Evolutionary conservation across 2,329 filamentous ascomycete species (phyloP), one percentile per base, ranked within the genome.

Genomic region (Curvularia spicifera): DNA sequence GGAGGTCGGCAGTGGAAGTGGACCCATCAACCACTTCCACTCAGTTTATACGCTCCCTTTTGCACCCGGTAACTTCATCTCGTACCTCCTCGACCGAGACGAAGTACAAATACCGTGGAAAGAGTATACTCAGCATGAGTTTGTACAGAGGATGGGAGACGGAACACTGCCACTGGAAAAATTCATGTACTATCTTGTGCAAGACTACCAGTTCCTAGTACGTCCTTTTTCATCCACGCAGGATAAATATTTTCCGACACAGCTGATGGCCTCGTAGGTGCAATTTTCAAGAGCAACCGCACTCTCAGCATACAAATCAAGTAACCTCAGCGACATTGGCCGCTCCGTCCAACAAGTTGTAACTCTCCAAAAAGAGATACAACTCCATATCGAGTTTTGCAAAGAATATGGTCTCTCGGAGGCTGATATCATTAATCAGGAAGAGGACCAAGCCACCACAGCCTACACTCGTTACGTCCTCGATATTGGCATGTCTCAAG

Each of bases 151-250:
- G 13, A 81, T 98, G 71, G 93, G 90, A 0, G 83, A 89, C 57
- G 93, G 92, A 0, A 89, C 85, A 7, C 80, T 98, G 20, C 89
- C 91, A 0, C 67, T 89, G 0, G 85, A 90, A 43, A 89, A 87
- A 0, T 98, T 97, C 81, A 95, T 93, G 75, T 85, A 89, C 39
- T 98, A 97, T 73, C 86, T 98, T 55, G 84, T 95, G 9, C 94
- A 98, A 69, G 94, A 98, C 71, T 97, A 97, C 70, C 82, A 97
- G 4, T 98, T 95, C 71, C 80, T 97, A 43, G 90, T 95, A 69
- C 42, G 82, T 71, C 31, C 33, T 26, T 13, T 20, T 18, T 1
- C 18, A 31, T 39, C 12, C 40, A 31, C 39, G 7, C 5, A 29
- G n/a, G 26, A 5, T 33, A n/a, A 15, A 9, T 10, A 5, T 24